A percentile compares a stretch with the other conserved stretches of the same genome.
Conservation (phyloP, 2,329 filamentous ascomycete species). For the Penicillium paneum region DNA sequence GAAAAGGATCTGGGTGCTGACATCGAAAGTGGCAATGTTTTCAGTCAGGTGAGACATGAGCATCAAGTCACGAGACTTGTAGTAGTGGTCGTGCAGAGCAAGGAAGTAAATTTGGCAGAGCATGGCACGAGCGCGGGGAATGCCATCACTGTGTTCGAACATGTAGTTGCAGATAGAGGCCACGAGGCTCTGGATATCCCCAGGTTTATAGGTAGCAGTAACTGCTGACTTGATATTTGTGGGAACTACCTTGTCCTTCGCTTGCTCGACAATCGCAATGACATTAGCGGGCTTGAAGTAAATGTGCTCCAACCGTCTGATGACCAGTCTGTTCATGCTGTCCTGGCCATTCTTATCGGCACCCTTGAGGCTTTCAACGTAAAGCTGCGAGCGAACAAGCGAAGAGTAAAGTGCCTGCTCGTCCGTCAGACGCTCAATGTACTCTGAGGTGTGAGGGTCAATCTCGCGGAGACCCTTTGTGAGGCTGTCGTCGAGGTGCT, state of each 20-base stretch:
- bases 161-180: constrained; percentile 91
- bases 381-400: constrained; percentile 82
- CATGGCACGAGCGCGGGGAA: constrained; percentile 94
- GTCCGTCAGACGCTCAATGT: constrained; percentile 90
- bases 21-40: constrained; percentile 93
- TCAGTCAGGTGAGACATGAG: constrained; percentile 99
- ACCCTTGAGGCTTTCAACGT: constrained; percentile 77
- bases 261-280: constrained; percentile 88
- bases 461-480: constrained; percentile 96
- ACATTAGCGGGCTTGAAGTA: constrained; percentile 99
- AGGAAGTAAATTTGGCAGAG: constrained; percentile 98
- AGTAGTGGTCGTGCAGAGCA: constrained; percentile 95
- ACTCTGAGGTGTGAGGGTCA: constrained; percentile 97
- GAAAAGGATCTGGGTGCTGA: constrained; percentile 96
- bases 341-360: constrained; percentile 73
- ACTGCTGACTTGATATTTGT: constrained; percentile 69
- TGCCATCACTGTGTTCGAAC: constrained; percentile 90
- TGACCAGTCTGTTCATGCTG: constrained; percentile 84
- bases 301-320: constrained; percentile 91
- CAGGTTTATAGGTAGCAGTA: constrained; percentile 66
- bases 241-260: constrained; percentile 81
- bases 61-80: constrained; percentile 97
- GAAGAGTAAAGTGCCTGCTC: constrained; percentile 88
- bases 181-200: constrained; percentile 70
- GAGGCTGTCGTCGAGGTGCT: constrained; percentile 94